Base-by-base conservation (phyloP, 75 land plant species). In the Ceratopteris richardii region DNA sequence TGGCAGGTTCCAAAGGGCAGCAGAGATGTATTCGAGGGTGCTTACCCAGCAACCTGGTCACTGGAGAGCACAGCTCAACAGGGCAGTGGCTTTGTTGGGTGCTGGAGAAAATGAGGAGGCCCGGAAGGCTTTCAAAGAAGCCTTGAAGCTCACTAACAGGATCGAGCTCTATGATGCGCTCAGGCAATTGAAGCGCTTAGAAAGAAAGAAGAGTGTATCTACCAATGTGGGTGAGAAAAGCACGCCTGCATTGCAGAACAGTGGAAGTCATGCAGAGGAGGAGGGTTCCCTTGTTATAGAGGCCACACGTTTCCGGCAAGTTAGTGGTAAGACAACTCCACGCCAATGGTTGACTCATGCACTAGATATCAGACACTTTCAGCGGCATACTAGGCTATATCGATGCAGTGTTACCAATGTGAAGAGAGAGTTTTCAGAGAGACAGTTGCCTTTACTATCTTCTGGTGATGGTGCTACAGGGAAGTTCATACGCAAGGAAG, bases 51-150 rank as follows among this genome's bases (percentile, higher is more conserved):
- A 75, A 54, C 99, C 99, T 0, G 66, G 79, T 44, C 85, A 90
- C 57, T 95, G 99, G 99, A 75, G 80, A 23, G 99, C 96, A 22
- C 99, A 95, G 77, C 86, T 95, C n/a, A 90, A 95, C 66, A 71
- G 79, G 58, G 99, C 88, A 14, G 84, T 95, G 0, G 77, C 97
- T 21, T 58, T 95, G 61, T 57, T 95, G 47, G 99, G 99, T 13
- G 90, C 87, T 36, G 88, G 99, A 1, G 99, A 95, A 57, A 66
- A 77, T 2, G 99, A 86, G 22, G 99, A 90, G 50, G 99, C 96
- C 7, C 84, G 64, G 73, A 86, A 73, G 65, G 88, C 97, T 24
- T 56, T 95, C 31, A 95, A 82, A 67, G 99, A 95, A 41, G 99
- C 96, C 11, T 82, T 95, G 76, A 90, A 84, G 69, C 85, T 86